Percentiles rank a stretch among this genome's conserved stretches.
Conservation (phyloP, 345 rosid species). For the Dipteronia dyeriana region DNA sequence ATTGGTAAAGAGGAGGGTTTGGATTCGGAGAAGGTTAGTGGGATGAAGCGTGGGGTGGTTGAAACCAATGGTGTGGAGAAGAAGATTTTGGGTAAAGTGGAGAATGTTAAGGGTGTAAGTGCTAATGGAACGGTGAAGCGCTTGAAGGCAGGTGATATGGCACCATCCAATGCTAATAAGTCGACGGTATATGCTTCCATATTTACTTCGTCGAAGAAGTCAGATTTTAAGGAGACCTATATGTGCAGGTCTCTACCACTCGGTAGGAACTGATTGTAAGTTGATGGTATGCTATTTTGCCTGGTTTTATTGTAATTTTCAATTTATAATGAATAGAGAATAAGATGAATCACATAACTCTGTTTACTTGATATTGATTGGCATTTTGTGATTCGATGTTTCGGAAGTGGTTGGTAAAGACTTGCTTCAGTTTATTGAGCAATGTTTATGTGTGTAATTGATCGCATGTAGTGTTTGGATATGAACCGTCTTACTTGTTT, state of each 20-base stretch:
- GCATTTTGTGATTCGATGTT: not conserved
- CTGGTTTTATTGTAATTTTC: not conserved
- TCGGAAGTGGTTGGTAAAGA: not conserved
- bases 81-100: constrained; percentile 36
- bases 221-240: constrained; percentile 74
- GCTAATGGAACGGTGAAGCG: constrained; percentile 48
- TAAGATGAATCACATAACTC: not conserved
- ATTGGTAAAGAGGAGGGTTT: constrained; percentile 27
- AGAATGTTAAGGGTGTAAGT: constrained; percentile 28
- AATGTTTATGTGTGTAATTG: not conserved
- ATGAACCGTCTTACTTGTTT: not conserved
- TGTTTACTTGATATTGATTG: not conserved
- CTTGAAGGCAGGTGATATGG: constrained; percentile 62
- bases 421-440: not conserved
- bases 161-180: constrained; percentile 80
- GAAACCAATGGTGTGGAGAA: constrained; percentile 37
- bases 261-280: constrained; percentile 67
- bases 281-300: constrained; percentile 13
- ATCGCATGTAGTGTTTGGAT: not conserved
- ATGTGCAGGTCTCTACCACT: constrained; percentile 82
- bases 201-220: constrained; percentile 78
- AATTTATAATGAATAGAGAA: not conserved
- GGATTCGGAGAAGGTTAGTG: constrained; percentile 23
- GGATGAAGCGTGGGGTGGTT: constrained; percentile 45
- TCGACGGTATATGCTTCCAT: constrained; percentile 88